A percentile compares a stretch with the other conserved stretches of the same genome.
phyloP scores from a whole-genome alignment of 2,329 filamentous ascomycete species.

The Xylaria sp. region DNA sequence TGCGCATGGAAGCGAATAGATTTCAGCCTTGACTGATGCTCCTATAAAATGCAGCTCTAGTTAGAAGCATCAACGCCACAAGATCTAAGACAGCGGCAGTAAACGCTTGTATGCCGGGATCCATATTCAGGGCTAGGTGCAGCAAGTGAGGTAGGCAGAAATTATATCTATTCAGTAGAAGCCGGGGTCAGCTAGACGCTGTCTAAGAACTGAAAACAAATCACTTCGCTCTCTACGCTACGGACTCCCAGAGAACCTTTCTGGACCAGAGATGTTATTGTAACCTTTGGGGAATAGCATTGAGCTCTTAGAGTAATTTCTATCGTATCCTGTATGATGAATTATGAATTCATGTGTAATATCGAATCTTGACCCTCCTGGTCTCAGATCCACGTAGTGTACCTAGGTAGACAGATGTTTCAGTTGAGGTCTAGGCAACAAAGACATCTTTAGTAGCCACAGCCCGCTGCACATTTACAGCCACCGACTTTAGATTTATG shows the following conservation, averaged over 20 bases:
- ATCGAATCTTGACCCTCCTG: too few relatives aligned
- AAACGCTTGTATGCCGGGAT: conserved; percentile 3
- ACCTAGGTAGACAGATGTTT: too few relatives aligned
- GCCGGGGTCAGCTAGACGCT: neutral
- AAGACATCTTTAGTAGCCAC: neutral
- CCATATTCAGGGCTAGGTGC: conserved; percentile 12
- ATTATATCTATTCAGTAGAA: neutral
- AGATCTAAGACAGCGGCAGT: neutral
- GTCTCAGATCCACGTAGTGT: too few relatives aligned
- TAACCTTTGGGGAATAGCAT: conserved; percentile 3
- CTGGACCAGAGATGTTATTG: conserved; percentile 3
- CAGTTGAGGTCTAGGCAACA: too few relatives aligned
- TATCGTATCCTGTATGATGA: too few relatives aligned
- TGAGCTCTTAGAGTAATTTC: too few relatives aligned
- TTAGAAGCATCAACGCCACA: neutral
- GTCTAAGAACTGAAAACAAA: neutral
- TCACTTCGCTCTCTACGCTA: conserved; percentile 6
- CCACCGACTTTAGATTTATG: neutral
- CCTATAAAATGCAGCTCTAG: neutral
- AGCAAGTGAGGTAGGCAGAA: conserved; percentile 14
- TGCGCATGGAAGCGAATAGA: too few relatives aligned
- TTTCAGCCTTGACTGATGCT: neutral
- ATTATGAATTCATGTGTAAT: too few relatives aligned
- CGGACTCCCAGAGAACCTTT: conserved; percentile 4
- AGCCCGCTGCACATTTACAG: neutral